Percentiles rank a stretch among this genome's conserved stretches.
phyloP scores from a whole-genome alignment of 352 stramenopile species.

The Phytophthora nicotianae region DNA sequence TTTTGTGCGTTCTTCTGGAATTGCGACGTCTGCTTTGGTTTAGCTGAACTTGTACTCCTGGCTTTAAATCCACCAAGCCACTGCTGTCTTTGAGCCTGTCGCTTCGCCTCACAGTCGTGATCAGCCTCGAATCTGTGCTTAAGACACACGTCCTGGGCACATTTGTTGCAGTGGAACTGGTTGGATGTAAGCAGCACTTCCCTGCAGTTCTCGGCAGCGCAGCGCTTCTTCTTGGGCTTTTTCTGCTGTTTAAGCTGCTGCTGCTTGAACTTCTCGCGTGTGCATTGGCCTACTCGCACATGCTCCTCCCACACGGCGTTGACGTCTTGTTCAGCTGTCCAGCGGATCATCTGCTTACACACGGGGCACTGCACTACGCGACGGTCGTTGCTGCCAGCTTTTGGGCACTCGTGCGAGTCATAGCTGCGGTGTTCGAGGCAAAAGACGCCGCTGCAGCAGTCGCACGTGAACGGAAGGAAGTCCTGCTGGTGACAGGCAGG shows the following conservation, averaged over 20 bases:
- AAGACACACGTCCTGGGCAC: slow-evolving; percentile 73
- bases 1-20: slow-evolving; percentile 39
- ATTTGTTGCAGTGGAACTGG: slow-evolving; percentile 74
- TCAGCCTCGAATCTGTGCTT: slow-evolving; percentile 80
- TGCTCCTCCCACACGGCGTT: slow-evolving; percentile 78
- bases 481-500: slow-evolving; percentile 76
- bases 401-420: slow-evolving; percentile 70
- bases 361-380: slow-evolving; percentile 79
- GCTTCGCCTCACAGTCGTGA: slow-evolving; percentile 58
- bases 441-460: slow-evolving; percentile 82
- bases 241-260: slow-evolving; percentile 33
- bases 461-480: slow-evolving; percentile 87
- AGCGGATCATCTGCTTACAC: slow-evolving; percentile 67
- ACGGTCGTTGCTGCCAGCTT: slow-evolving; percentile 62
- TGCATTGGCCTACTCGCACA: slow-evolving; percentile 61
- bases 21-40: slow-evolving; percentile 21
- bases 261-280: slow-evolving; percentile 38
- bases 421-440: slow-evolving; percentile 88
- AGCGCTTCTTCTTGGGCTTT: slow-evolving; percentile 81
- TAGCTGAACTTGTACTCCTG: slow-evolving; percentile 15
- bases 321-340: slow-evolving; percentile 77
- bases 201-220: slow-evolving; percentile 56
- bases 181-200: slow-evolving; percentile 74
- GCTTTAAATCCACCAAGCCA: slow-evolving; percentile 35
- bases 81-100: slow-evolving; percentile 43